Evolutionary conservation across 768 basidiomycete genomes (phyloP), one percentile per base, ranked within the genome.

Genomic region (Coprinopsis sp.): DNA sequence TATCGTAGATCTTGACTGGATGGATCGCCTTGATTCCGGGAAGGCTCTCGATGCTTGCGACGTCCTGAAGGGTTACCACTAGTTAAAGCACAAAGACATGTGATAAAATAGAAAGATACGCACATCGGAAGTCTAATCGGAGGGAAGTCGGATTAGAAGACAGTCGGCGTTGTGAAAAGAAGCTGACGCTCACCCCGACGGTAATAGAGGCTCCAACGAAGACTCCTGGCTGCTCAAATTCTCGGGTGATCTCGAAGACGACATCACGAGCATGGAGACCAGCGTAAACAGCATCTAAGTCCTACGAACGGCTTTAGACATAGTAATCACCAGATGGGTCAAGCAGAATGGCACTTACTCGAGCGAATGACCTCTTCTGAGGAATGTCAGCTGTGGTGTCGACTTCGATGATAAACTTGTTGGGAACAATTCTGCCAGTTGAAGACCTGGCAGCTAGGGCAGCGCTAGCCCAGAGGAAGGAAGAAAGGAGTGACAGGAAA

Each of bases 121-220:
- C 59, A 8, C 62, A 45, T 53, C 65, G 58, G 52, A 62, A 22
- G 12, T 25, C 37, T n/a, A n/a, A n/a, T n/a, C n/a, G n/a, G 33
- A 29, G 21, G n/a, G 16, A 29, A 25, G 18, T 18, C 27, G 37
- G 30, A 33, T 23, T 44, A n/a, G n/a, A 47, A 37, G 38, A n/a
- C 3, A 33, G n/a, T n/a, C n/a, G n/a, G n/a, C n/a, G n/a, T n/a
- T n/a, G n/a, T n/a, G n/a, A n/a, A 18, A 33, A 10, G 22, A 13
- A 27, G 24, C 6, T 11, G n/a, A 43, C 47, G 66, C 68, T 51
- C 44, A 74, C 76, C 29, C 61, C 57, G 28, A 84, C 54, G 16
- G 71, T 72, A 40, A 84, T 53, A 30, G 77, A 68, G 24, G 77
- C 82, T 5, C 84, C 84, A 24, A 79, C 63, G 56, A 86, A 83